Evolutionary conservation across 768 basidiomycete genomes (phyloP), one percentile per base, ranked within the genome.

Genomic region (Mycena metata): DNA sequence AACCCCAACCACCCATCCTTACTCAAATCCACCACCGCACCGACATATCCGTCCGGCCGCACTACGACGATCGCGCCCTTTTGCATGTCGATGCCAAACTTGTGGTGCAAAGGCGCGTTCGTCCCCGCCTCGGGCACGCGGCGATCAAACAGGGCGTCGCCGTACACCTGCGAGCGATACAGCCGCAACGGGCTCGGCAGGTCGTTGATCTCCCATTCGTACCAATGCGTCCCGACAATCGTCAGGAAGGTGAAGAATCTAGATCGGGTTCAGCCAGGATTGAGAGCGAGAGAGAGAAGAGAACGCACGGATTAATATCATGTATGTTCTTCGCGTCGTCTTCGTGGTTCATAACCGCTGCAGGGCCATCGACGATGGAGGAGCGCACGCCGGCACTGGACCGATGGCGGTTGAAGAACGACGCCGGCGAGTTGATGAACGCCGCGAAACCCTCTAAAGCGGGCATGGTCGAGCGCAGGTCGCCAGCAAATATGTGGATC

Each of bases 1-100:
- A 69, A n/a, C 13, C 68, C 71, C 49, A 64, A 16, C 68, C 71
- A 72, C 39, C 71, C 71, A 8, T 66, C 68, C 66, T 72, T 68
- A 39, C 75, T 75, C 58, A 77, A 66, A 21, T 75, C 72, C 16
- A 76, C 75, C 2, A 79, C 62, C 66, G 74, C 73, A 16, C 77
- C 76, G 30, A 79, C 76, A 64, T 78, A 79, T 39, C 74, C 75
- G 66, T 79, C 78, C 13, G 78, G 77, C 56, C 78, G 57, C 24
- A 78, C 74, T 19, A 78, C 74, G 17, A 78, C 76, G 15, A 78
- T 66, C 33, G 74, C 77, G 23, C 78, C 77, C 49, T 75, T 71
- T 24, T 65, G 46, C 64, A 58, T 46, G 43, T 69, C 67, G 12
- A 72, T 23, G 10, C 70, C 70, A 49, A 61, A 72, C 60, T 72